Conservation (phyloP, 169 alveolate genomes). For the Cryptosporidium muris region DNA sequence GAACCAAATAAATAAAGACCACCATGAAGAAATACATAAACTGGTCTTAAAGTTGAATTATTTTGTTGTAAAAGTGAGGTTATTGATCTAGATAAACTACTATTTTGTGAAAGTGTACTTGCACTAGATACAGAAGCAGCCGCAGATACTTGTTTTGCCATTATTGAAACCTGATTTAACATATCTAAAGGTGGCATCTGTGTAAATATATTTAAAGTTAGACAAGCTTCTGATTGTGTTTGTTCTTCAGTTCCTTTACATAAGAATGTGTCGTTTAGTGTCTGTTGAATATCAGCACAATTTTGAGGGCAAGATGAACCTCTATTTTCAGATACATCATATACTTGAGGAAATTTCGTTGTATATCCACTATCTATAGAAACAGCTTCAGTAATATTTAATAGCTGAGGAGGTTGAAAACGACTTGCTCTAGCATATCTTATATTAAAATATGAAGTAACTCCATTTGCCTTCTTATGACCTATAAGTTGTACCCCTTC, state of each 20-base stretch:
- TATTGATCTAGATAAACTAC: conserved; percentile 22
- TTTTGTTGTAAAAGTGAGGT: conserved; percentile 33
- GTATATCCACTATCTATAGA: conserved; percentile 42
- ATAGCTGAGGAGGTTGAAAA: conserved; percentile 55
- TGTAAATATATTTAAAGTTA: conserved; percentile 54
- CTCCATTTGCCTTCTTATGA: conserved; percentile 26
- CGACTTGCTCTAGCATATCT: conserved; percentile 59
- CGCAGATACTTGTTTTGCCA: conserved; percentile 38
- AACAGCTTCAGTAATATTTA: conserved; percentile 55
- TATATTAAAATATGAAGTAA: conserved; percentile 39
- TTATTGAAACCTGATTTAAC: conserved; percentile 24
- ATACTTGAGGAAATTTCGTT: conserved; percentile 33
- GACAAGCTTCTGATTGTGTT: conserved; percentile 59
- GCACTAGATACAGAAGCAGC: background rate
- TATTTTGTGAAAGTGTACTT: conserved; percentile 15
- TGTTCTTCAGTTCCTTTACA: conserved; percentile 67
- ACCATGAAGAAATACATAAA: conserved; percentile 60
- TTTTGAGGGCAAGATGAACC: conserved; percentile 70
- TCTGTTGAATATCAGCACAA: conserved; percentile 52
- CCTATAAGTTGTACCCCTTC: conserved; percentile 65
- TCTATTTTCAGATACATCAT: conserved; percentile 42
- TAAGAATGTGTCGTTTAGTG: conserved; percentile 42
- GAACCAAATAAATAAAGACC: conserved; percentile 60
- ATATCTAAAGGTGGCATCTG: conserved; percentile 31
- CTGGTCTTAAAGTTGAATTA: conserved; percentile 20